A percentile compares a stretch with the other conserved stretches of the same genome.
phyloP scores from a whole-genome alignment of 192 early-diverging fungal genomes.

The Piromyces finnis region DNA sequence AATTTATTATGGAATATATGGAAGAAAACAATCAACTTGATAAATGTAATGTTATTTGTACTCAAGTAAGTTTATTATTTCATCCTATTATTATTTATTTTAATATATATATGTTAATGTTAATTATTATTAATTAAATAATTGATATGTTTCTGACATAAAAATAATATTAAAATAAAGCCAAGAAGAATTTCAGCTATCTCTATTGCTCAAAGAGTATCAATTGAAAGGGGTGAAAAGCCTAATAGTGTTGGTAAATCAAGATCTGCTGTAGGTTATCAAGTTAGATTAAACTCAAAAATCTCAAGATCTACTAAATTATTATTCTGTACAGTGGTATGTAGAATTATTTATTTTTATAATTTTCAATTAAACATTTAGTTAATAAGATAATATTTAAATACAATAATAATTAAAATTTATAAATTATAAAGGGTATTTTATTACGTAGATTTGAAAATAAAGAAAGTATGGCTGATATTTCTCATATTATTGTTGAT shows the following conservation, averaged over 20 bases:
- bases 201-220: slow-evolving; percentile 61
- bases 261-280: slow-evolving; percentile 33
- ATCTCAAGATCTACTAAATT: slow-evolving; percentile 30
- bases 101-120: too few species aligned
- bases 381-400: too few species aligned
- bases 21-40: slow-evolving; percentile 14
- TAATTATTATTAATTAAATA: too few species aligned
- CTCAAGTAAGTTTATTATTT: slow-evolving; percentile 13
- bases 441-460: slow-evolving; percentile 46
- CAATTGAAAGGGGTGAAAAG: slow-evolving; percentile 48
- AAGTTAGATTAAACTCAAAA: slow-evolving; percentile 45
- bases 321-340: slow-evolving; percentile 53
- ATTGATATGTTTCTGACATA: too few species aligned
- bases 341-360: neutral
- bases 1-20: slow-evolving; percentile 47
- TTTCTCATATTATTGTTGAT: slow-evolving; percentile 57
- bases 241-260: slow-evolving; percentile 12
- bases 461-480: slow-evolving; percentile 28
- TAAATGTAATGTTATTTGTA: slow-evolving; percentile 29
- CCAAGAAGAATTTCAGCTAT: slow-evolving; percentile 66
- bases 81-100: too few species aligned
- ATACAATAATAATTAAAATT: too few species aligned
- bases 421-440: slow-evolving; percentile 35
- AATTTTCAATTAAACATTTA: too few species aligned
- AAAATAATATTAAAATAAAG: too few species aligned